Conservation (phyloP, 345 rosid genomes). For the Adansonia digitata region DNA sequence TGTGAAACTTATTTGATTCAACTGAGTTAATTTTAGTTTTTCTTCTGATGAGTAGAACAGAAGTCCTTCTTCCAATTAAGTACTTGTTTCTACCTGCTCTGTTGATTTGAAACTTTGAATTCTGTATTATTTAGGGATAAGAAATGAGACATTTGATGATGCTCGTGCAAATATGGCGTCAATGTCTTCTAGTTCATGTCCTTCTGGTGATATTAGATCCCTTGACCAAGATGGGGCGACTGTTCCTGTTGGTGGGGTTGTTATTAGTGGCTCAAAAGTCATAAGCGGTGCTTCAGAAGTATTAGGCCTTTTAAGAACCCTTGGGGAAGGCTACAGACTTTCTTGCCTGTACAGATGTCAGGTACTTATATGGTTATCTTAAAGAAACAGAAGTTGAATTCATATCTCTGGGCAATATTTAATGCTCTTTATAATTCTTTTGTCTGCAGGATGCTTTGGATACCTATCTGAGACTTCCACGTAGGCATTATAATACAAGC, state of each 20-base stretch:
- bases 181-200: constrained; percentile 42
- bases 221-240: constrained; percentile 58
- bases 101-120: constrained; percentile 13
- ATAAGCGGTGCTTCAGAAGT: constrained; percentile 66
- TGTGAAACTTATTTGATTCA: constrained; percentile 1
- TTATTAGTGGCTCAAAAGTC: constrained; percentile 44
- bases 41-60: neutral
- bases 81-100: constrained; percentile 3
- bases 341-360: constrained; percentile 82
- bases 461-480: constrained; percentile 67
- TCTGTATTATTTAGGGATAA: constrained; percentile 48
- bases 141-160: constrained; percentile 71
- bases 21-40: neutral
- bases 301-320: constrained; percentile 65
- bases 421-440: constrained; percentile 22
- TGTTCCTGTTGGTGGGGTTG: constrained; percentile 40
- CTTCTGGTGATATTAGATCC: constrained; percentile 47
- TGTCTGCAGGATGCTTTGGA: constrained; percentile 80
- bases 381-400: constrained; percentile 13
- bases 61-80: neutral
- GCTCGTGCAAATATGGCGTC: constrained; percentile 54
- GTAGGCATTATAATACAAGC: constrained; percentile 82
- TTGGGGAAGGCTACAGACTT: constrained; percentile 93
- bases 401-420: constrained; percentile 16
- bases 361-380: constrained; percentile 35